Percentiles rank a stretch among this genome's conserved stretches.
phyloP scores from a whole-genome alignment of 768 basidiomycete genomes.

The Lactarius sp. region DNA sequence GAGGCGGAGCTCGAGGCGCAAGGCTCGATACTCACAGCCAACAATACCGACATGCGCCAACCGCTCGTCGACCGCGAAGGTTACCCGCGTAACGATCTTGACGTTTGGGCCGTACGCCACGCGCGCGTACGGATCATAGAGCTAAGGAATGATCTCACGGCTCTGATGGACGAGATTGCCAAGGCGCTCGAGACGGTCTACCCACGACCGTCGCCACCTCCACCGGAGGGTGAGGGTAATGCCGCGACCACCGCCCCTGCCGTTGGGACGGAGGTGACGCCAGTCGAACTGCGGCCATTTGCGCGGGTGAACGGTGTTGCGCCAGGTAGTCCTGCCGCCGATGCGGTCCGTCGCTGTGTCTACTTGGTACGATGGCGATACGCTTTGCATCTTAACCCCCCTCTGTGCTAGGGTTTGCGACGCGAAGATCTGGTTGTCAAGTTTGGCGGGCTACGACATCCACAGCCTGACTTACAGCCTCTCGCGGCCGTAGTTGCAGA shows the following conservation, averaged over 20 bases:
- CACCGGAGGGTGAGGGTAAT: slow-evolving; percentile 22
- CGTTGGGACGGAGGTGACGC: slow-evolving; percentile 1
- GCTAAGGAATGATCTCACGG: slow-evolving; percentile 71
- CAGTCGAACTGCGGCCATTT: slow-evolving; percentile 45
- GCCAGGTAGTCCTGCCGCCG: slow-evolving; percentile 73
- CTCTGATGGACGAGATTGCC: slow-evolving; percentile 60
- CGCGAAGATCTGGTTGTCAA: slow-evolving; percentile 67
- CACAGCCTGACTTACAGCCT: slow-evolving; percentile 54
- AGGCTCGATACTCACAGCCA: slow-evolving; percentile 55
- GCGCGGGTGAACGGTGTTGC: slow-evolving; percentile 81
- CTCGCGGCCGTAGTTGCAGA: slow-evolving; percentile 68
- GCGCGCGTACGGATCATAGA: slow-evolving; percentile 77
- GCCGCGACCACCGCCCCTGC: not conserved
- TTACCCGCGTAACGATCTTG: slow-evolving; percentile 84
- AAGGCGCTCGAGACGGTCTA: slow-evolving; percentile 68
- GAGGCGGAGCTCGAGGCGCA: slow-evolving; percentile 67
- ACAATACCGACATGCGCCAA: slow-evolving; percentile 59
- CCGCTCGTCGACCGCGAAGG: slow-evolving; percentile 84
- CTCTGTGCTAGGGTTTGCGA: slow-evolving; percentile 50
- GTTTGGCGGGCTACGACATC: slow-evolving; percentile 60
- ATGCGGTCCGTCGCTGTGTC: slow-evolving; percentile 54
- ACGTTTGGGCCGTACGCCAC: slow-evolving; percentile 70
- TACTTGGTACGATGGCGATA: not conserved
- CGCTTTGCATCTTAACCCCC: slow-evolving; percentile 17
- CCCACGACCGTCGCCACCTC: slow-evolving; percentile 35